phyloP scores from a whole-genome alignment of 2,329 filamentous ascomycete genomes.

The Emericellopsis cladophorae region DNA sequence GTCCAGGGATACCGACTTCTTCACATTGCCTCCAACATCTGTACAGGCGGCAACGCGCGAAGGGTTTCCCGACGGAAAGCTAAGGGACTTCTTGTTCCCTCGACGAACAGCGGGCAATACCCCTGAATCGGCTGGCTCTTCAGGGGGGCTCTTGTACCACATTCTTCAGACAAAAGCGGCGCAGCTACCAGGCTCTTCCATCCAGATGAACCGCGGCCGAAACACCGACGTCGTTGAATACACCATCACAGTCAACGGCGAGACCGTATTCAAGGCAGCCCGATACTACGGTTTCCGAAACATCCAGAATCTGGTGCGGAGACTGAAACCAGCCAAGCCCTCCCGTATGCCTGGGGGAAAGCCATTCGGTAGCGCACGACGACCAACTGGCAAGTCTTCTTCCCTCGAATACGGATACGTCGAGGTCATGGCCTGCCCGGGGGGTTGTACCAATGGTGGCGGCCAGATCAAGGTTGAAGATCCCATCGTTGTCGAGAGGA shows the following conservation, averaged over 20 bases:
- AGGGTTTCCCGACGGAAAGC: constrained; percentile 56
- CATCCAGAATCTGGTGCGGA: constrained; percentile 94
- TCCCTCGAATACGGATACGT: constrained; percentile 73
- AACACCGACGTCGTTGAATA: constrained; percentile 92
- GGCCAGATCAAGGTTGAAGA: constrained; percentile 91
- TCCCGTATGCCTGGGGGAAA: constrained; percentile 72
- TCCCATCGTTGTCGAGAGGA: constrained; percentile 42
- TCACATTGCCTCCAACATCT: constrained; percentile 47
- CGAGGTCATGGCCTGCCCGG: constrained; percentile 97
- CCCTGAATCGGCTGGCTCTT: constrained; percentile 55
- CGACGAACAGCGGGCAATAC: constrained; percentile 22
- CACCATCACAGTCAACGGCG: constrained; percentile 43
- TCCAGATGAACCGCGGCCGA: constrained; percentile 62
- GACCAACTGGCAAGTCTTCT: constrained; percentile 33
- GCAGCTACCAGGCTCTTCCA: constrained; percentile 56
- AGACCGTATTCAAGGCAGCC: constrained; percentile 63
- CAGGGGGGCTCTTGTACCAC: constrained; percentile 80
- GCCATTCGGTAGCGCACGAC: constrained; percentile 41
- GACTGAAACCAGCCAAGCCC: constrained; percentile 66
- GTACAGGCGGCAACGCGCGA: constrained; percentile 22
- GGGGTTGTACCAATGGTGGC: constrained; percentile 96
- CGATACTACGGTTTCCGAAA: constrained; percentile 97
- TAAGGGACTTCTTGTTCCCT: constrained; percentile 67
- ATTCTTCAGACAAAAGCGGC: constrained; percentile 65
- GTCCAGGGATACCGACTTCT: constrained; percentile 66